Evolutionary conservation across 176 grass and related monocot genomes (phyloP), one percentile per base, ranked within the genome.

Genomic region (Oryza glaberrima): DNA sequence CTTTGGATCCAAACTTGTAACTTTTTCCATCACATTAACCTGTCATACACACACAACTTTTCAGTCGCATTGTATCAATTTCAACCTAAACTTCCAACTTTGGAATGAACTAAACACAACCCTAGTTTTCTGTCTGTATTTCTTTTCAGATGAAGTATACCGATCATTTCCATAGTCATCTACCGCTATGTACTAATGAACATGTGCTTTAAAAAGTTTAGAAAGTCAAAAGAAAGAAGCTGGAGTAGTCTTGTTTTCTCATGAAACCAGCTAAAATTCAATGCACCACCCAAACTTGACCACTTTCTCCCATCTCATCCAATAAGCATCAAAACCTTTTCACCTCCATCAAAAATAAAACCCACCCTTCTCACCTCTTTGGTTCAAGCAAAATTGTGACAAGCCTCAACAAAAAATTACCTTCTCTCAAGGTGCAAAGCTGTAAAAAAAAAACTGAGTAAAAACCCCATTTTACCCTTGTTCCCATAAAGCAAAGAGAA

Each of bases 381-480:
- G 45, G 5, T 1, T 22, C 3, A 77, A 77, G 5, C n/a, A 25
- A 68, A 36, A 54, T 17, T 38, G 11, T 51, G 6, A 36, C 32
- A 8, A 67, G 2, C 8, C 22, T 12, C 11, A 45, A 48, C 8
- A 0, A 82, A 81, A 41, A 15, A 51, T 64, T 3, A 85, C 65
- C 64, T 7, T 70, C 47, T 36, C 69, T 56, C 67, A 34, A 44
- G 51, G 71, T 11, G 12, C 22, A 72, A 72, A 32, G 41, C 26
- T 13, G 61, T 56, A 4, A 78, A 76, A 23, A 36, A 36, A 60
- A 10, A n/a, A 0, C 1, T 22, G 20, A 52, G 40, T 43, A 72
- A 70, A 64, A 84, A 40, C 63, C 48, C 65, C 19, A 49, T 49
- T 72, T 82, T 63, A 23, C 58, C 58, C 58, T 63, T 23, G 0